A percentile compares a stretch with the other conserved stretches of the same genome.
Conservation (phyloP, 352 stramenopile species). For the Globisporangium paddicum region DNA sequence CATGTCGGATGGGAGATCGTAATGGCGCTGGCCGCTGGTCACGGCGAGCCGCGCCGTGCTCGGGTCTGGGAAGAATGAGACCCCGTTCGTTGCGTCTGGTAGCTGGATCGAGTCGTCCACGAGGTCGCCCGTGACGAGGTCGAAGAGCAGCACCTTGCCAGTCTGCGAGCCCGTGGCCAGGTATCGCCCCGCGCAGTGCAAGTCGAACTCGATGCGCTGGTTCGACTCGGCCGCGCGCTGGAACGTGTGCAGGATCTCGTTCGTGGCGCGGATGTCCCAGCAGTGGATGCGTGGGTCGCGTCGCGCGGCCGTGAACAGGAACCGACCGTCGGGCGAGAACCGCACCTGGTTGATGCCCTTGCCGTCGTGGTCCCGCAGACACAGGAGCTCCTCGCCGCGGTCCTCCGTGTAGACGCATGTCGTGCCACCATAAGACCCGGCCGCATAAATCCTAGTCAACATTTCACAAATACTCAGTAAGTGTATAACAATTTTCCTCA, state of each 20-base stretch:
- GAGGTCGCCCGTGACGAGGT: constrained; percentile 43
- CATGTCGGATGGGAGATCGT: constrained; percentile 60
- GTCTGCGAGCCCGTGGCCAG: constrained; percentile 57
- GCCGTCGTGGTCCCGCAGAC: constrained; percentile 64
- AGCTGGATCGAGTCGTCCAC: constrained; percentile 42
- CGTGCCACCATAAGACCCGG: constrained; percentile 76
- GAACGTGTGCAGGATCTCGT: constrained; percentile 61
- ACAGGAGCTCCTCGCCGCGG: constrained; percentile 52
- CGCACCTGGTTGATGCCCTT: constrained; percentile 75
- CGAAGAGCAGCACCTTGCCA: constrained; percentile 50
- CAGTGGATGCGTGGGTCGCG: constrained; percentile 70
- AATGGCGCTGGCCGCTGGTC: constrained; percentile 62
- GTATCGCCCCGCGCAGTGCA: constrained; percentile 57
- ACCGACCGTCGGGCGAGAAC: constrained; percentile 72
- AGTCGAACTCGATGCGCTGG: constrained; percentile 73
- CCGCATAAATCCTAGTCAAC: constrained; percentile 56
- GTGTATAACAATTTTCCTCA: background rate
- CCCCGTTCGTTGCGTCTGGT: constrained; percentile 61
- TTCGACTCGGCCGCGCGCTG: constrained; percentile 59
- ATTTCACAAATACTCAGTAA: no score
- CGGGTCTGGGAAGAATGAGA: constrained; percentile 70
- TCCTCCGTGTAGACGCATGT: constrained; percentile 86
- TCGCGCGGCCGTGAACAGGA: constrained; percentile 71
- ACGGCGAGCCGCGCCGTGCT: constrained; percentile 39
- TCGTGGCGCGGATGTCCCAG: constrained; percentile 81